Evolutionary conservation across 225 moss, liverwort and hornwort genomes (phyloP).

Genomic region (Marchantia polymorpha): DNA sequence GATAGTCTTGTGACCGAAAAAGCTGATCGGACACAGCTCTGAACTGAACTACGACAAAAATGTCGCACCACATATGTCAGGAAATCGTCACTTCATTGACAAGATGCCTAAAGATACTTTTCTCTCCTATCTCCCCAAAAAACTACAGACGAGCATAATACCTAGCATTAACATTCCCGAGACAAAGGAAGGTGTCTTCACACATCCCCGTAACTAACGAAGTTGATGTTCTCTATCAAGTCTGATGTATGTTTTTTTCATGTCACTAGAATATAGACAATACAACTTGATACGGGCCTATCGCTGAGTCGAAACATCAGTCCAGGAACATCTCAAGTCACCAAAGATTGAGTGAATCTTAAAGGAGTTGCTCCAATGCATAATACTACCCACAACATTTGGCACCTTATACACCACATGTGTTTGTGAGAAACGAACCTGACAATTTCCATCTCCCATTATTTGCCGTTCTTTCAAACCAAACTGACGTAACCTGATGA

Average conservation of each 20-base stretch:
- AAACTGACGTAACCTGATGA: constrained; percentile 64
- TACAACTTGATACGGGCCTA: no score
- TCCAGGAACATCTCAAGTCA: no score
- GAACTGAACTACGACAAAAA: constrained; percentile 51
- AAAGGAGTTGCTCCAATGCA: no score
- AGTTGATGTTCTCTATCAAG: no score
- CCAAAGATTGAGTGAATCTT: no score
- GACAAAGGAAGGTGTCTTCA: neutral
- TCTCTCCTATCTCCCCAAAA: no score
- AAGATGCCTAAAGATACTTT: neutral
- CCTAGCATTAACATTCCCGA: neutral
- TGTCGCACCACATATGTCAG: neutral
- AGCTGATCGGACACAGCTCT: constrained; percentile 97
- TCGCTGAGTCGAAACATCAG: no score
- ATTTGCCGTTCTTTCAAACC: constrained; percentile 81
- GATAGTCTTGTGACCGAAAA: constrained; percentile 74
- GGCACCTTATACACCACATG: neutral
- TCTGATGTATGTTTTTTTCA: no score
- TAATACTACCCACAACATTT: neutral
- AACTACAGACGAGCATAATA: neutral
- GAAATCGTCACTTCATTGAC: neutral
- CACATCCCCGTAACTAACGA: no score
- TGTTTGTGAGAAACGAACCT: constrained; percentile 47
- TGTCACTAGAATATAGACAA: no score
- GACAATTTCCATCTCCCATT: constrained; percentile 97